phyloP scores from a whole-genome alignment of 495 filamentous ascomycete species.

The Penicillium antarcticum region DNA sequence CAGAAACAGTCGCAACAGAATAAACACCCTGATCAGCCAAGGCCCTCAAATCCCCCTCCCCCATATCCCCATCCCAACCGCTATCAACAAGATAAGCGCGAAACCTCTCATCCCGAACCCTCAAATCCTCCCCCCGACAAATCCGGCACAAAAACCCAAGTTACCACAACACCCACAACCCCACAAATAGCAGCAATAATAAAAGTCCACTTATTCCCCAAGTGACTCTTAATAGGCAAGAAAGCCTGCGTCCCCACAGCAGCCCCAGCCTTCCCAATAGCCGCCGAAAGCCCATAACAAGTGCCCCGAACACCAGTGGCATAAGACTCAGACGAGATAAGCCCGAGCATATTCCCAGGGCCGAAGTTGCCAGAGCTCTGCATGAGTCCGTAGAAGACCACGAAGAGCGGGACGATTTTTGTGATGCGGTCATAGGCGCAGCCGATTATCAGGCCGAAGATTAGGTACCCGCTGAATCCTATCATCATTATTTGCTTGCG shows the following conservation, averaged over 20 bases:
- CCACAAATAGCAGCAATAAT: conserved; percentile 53
- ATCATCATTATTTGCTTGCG: conserved; percentile 53
- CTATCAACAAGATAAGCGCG: conserved; percentile 42
- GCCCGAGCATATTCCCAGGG: conserved; percentile 49
- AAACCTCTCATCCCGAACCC: conserved; percentile 40
- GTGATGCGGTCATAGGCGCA: conserved; percentile 45
- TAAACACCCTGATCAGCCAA: conserved; percentile 25
- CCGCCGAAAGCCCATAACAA: conserved; percentile 51
- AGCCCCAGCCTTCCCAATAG: conserved; percentile 49
- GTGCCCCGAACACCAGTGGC: conserved; percentile 50
- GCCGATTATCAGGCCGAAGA: conserved; percentile 53
- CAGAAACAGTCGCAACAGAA: not conserved
- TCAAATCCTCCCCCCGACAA: conserved; percentile 41
- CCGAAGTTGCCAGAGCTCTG: conserved; percentile 49
- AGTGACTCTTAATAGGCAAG: conserved; percentile 37
- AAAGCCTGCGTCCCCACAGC: conserved; percentile 53
- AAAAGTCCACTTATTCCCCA: conserved; percentile 51
- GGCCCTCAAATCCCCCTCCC: conserved; percentile 36
- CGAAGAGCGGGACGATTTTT: conserved; percentile 49
- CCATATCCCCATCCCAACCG: conserved; percentile 50
- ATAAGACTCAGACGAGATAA: conserved; percentile 49
- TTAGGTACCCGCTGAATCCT: conserved; percentile 48
- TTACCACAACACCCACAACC: conserved; percentile 47
- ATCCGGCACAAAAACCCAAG: conserved; percentile 50
- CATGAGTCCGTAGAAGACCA: conserved; percentile 55